Conservation (phyloP, 192 early-diverging fungal genomes). For the Backusella sp. region DNA sequence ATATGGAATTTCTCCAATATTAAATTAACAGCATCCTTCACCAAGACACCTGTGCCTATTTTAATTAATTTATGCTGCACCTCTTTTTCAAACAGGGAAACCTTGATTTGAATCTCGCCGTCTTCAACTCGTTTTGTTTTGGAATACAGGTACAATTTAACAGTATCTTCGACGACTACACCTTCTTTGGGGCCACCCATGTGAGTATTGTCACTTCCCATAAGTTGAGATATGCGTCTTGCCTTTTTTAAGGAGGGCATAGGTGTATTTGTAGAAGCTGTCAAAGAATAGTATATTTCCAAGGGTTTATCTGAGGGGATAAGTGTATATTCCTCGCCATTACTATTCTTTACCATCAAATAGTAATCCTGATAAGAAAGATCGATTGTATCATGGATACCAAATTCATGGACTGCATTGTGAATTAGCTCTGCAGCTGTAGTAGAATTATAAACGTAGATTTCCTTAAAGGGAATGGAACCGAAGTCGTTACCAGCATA, state of each 20-base stretch:
- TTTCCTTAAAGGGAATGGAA: conserved; percentile 27
- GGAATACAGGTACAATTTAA: conserved; percentile 24
- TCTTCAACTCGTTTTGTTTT: conserved; percentile 20
- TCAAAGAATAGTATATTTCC: conserved; percentile 51
- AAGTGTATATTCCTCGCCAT: conserved; percentile 50
- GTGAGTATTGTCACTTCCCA: conserved; percentile 27
- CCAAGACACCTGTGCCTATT: conserved; percentile 32
- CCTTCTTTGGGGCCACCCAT: conserved; percentile 30
- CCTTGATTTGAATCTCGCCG: conserved; percentile 28
- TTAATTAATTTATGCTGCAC: conserved; percentile 13
- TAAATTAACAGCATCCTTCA: conserved; percentile 41
- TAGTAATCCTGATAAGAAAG: conserved; percentile 35
- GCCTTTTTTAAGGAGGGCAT: conserved; percentile 46
- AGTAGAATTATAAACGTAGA: conserved; percentile 38
- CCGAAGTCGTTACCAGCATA: conserved; percentile 41
- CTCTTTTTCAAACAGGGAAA: background rate
- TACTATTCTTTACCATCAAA: conserved; percentile 45
- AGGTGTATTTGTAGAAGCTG: conserved; percentile 44
- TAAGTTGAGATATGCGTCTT: conserved; percentile 40
- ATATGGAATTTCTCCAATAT: conserved; percentile 46
- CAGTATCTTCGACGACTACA: background rate
- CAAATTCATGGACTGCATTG: conserved; percentile 44
- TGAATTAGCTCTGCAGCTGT: conserved; percentile 44
- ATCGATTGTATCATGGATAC: conserved; percentile 24
- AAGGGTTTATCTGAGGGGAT: conserved; percentile 52